Conservation (phyloP, 2,329 filamentous ascomycete genomes). For the Trichoderma asperellum region DNA sequence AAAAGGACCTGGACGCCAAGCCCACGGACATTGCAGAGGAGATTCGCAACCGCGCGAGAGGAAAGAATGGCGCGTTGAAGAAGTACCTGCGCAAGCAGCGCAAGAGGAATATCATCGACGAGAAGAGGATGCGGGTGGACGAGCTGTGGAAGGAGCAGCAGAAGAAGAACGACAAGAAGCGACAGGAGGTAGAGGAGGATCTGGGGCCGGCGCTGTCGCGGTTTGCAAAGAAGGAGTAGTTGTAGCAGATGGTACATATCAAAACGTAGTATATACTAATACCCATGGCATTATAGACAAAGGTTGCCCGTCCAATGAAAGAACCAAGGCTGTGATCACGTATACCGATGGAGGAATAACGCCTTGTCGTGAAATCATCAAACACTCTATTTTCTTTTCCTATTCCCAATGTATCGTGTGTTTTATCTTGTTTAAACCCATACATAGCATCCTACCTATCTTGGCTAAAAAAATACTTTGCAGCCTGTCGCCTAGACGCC, state of each 20-base stretch:
- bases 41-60: slow-evolving; percentile 76
- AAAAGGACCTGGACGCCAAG: slow-evolving; percentile 78
- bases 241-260: slow-evolving; percentile 12
- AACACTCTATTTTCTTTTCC: slow-evolving; percentile 8
- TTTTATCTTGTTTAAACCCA: neutral
- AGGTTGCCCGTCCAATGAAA: neutral
- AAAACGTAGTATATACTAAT: slow-evolving; percentile 30
- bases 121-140: slow-evolving; percentile 85
- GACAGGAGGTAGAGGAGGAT: slow-evolving; percentile 68
- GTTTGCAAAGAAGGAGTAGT: slow-evolving; percentile 74
- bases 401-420: slow-evolving; percentile 2
- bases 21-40: slow-evolving; percentile 61
- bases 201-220: slow-evolving; percentile 84
- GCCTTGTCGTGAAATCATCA: neutral
- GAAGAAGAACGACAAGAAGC: slow-evolving; percentile 66
- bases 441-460: neutral
- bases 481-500: slow-evolving; percentile 13
- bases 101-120: slow-evolving; percentile 92
- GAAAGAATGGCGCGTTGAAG: slow-evolving; percentile 85
- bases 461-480: neutral
- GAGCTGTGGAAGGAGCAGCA: slow-evolving; percentile 76
- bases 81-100: slow-evolving; percentile 92
- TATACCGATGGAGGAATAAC: neutral
- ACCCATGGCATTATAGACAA: slow-evolving; percentile 27
- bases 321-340: neutral